A percentile compares a stretch with the other conserved stretches of the same genome.
These are phyloP conservation scores for Neurospora sp. DNA, from an alignment of 495 filamentous ascomycete genomes.

Conservation along the genomic window DNA sequence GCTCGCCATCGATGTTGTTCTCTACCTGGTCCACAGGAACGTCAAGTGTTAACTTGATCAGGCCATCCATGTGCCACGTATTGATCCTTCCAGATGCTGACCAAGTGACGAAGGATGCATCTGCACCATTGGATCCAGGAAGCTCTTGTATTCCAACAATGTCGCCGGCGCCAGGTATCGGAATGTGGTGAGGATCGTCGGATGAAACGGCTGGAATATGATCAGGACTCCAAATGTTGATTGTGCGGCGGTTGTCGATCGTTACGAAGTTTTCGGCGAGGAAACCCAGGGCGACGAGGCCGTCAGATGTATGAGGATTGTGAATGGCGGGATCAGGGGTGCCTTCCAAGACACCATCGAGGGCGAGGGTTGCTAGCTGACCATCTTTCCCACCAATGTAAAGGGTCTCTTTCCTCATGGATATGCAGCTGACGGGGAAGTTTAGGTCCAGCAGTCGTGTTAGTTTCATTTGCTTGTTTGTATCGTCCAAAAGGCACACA, in stretches of 20 bases:
- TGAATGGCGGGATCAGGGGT: slow-evolving; percentile 15
- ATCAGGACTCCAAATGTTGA: slow-evolving; percentile 50
- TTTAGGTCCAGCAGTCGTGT: slow-evolving; percentile 49
- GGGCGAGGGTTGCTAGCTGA: slow-evolving; percentile 27
- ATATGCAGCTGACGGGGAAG: slow-evolving; percentile 53
- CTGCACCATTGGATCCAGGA: slow-evolving; percentile 39
- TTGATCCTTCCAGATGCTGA: slow-evolving; percentile 65
- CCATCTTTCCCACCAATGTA: slow-evolving; percentile 38
- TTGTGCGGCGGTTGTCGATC: slow-evolving; percentile 61
- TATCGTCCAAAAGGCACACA: slow-evolving; percentile 74
- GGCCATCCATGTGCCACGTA: slow-evolving; percentile 71
- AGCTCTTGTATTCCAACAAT: slow-evolving; percentile 66
- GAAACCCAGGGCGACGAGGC: slow-evolving; percentile 56
- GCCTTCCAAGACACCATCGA: slow-evolving; percentile 29
- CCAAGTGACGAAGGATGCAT: slow-evolving; percentile 79
- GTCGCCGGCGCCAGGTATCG: slow-evolving; percentile 63
- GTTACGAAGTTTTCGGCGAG: slow-evolving; percentile 60
- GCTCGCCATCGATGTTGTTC: slow-evolving; percentile 42
- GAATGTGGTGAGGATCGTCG: slow-evolving; percentile 25
- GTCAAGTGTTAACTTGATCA: slow-evolving; percentile 48
- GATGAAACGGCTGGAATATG: slow-evolving; percentile 20
- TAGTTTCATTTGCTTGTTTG: slow-evolving; percentile 58
- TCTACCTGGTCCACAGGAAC: slow-evolving; percentile 59
- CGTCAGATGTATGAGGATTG: slow-evolving; percentile 18
- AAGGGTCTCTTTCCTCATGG: slow-evolving; percentile 29